phyloP scores from a whole-genome alignment of 2,329 filamentous ascomycete genomes.

The Penicillium sp. region DNA sequence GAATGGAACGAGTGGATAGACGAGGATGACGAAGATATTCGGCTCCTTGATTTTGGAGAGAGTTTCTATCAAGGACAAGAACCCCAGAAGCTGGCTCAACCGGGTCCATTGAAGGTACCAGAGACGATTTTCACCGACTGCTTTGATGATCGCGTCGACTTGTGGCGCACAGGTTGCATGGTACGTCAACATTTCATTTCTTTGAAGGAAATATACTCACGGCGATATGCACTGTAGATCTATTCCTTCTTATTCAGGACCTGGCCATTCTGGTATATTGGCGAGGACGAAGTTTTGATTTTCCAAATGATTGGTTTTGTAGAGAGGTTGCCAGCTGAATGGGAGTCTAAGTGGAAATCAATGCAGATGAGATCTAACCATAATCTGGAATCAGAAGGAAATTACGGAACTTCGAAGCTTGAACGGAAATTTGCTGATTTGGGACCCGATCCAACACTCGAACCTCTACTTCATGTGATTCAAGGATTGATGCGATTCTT shows the following conservation, averaged over 20 bases:
- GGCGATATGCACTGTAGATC: constrained; percentile 13
- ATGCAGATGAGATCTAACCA: constrained; percentile 8
- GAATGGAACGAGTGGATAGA: constrained; percentile 27
- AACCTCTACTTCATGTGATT: constrained; percentile 18
- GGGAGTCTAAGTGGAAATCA: constrained; percentile 18
- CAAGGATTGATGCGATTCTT: constrained; percentile 24
- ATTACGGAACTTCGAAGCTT: constrained; percentile 12
- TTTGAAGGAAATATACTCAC: constrained; percentile 5
- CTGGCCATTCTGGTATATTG: constrained; percentile 20
- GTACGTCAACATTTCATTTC: constrained; percentile 15
- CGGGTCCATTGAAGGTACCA: constrained; percentile 26
- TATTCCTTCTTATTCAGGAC: constrained; percentile 21
- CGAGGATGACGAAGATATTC: constrained; percentile 27
- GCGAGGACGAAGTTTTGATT: constrained; percentile 14
- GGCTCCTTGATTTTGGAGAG: constrained; percentile 26
- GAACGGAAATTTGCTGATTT: constrained; percentile 16
- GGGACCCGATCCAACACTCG: constrained; percentile 13
- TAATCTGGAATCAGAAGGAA: constrained; percentile 7
- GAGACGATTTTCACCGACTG: constrained; percentile 31
- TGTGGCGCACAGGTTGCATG: constrained; percentile 30
- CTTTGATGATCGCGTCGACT: constrained; percentile 33
- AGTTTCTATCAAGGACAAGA: constrained; percentile 22
- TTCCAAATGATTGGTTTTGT: constrained; percentile 25
- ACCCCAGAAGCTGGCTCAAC: constrained; percentile 23
- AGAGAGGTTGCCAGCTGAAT: constrained; percentile 20